Evolutionary conservation across 305 asterid genomes (phyloP), one percentile per base, ranked within the genome.

Genomic region (Fraxinus xanthoxyloides): DNA sequence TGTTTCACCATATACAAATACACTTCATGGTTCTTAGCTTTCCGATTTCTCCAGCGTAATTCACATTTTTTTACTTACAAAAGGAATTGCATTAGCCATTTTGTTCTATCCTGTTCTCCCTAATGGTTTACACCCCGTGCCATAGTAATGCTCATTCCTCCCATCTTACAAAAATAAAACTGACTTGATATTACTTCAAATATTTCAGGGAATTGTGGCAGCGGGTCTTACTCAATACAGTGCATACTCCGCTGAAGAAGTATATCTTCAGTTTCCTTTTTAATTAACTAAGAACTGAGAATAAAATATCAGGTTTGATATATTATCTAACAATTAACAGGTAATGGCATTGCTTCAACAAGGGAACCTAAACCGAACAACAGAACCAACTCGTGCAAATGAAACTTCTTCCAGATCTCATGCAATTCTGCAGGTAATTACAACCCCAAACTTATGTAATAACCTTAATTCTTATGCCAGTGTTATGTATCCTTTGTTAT

Each of bases 331-430:
- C 74, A 26, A 30, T 19, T 48, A 24, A 65, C 83, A 91, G 94
- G 94, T 91, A 54, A 91, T 91, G 94, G 86, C 90, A 70, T 86
- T 91, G 75, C 93, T 91, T 78, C 94, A 91, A 76, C 93, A 88
- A 86, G 94, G 94, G 69, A 91, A 91, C 77, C 83, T 15, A 32
- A 88, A 88, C 83, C 84, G 94, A 83, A 89, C 91, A 3, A 91
- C 94, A 36, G 94, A 91, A 82, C 93, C 94, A 31, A 91, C 94
- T 83, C 91, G 92, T 43, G 91, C 86, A 54, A 91, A 91, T 79
- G 93, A 89, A 85, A 91, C 94, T 56, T 91, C 94, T 54, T 91
- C 94, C 2, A 87, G 94, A 36, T 91, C 94, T 77, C 94, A 89
- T 83, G 94, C 94, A 69, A 91, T 90, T 77, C 90, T 91, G 74